Evolutionary conservation across 2,329 filamentous ascomycete genomes (phyloP).

Genomic region (Claviceps monticola): DNA sequence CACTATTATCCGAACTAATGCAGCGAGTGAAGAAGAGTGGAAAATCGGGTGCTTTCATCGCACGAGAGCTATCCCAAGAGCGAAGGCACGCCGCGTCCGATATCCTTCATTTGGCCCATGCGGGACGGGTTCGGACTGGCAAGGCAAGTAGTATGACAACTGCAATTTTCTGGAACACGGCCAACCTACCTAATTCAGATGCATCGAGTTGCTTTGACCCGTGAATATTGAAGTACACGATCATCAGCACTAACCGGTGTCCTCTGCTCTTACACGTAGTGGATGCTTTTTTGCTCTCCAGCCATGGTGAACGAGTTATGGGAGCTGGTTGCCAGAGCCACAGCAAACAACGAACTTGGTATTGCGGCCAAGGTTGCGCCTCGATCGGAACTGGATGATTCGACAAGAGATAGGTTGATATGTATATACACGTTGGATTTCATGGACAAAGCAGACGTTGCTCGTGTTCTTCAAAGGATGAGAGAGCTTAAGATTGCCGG

Average conservation of each 20-base stretch:
- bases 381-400: constrained; percentile 26
- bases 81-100: constrained; percentile 34
- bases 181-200: background rate
- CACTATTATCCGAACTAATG: constrained; percentile 33
- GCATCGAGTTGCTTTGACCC: background rate
- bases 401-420: constrained; percentile 41
- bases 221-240: background rate
- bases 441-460: constrained; percentile 51
- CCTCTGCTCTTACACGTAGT: constrained; percentile 28
- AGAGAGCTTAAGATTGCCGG: constrained; percentile 47
- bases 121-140: constrained; percentile 44
- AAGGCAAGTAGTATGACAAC: constrained; percentile 36
- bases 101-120: constrained; percentile 47
- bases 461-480: constrained; percentile 49
- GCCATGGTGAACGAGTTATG: constrained; percentile 48
- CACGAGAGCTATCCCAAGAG: constrained; percentile 34
- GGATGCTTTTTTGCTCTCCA: constrained; percentile 56
- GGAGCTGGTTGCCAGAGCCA: constrained; percentile 51
- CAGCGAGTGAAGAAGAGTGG: constrained; percentile 27
- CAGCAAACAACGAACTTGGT: constrained; percentile 56
- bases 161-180: background rate
- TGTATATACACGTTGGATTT: constrained; percentile 73
- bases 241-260: background rate
- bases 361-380: constrained; percentile 59
- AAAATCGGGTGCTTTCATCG: constrained; percentile 22